Evolutionary conservation across 441 rosid genomes (phyloP).

Genomic region (Viola pubescens): DNA sequence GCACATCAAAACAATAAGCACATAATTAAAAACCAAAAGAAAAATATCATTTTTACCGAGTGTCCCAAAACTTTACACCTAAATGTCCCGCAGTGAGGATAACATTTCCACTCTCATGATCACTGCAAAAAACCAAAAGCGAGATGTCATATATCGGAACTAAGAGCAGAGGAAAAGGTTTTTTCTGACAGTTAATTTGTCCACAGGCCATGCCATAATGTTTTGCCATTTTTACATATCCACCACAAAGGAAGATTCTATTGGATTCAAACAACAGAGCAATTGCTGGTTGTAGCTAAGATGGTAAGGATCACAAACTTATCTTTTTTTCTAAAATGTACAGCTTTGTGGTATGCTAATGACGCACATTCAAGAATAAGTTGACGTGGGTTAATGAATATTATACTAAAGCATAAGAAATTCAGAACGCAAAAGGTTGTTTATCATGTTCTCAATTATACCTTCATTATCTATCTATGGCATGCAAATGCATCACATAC

Average conservation of each 20-base stretch:
- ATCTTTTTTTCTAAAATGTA: not conserved
- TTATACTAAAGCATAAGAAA: too few species aligned
- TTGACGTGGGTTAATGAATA: too few species aligned
- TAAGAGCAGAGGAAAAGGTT: conserved; percentile 3
- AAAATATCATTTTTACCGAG: conserved; percentile 44
- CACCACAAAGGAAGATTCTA: too few species aligned
- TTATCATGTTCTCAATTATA: too few species aligned
- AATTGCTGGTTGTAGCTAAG: not conserved
- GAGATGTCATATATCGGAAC: conserved; percentile 14
- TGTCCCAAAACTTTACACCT: conserved; percentile 88
- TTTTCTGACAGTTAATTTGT: too few species aligned
- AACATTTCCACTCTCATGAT: conserved; percentile 51
- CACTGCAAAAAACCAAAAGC: conserved; percentile 36
- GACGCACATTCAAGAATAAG: too few species aligned
- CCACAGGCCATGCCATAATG: too few species aligned
- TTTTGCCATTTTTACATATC: too few species aligned
- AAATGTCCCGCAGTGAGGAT: conserved; percentile 79
- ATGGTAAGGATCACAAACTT: not conserved
- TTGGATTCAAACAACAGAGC: too few species aligned
- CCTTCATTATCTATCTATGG: too few species aligned
- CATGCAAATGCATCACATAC: too few species aligned
- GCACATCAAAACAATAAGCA: conserved; percentile 1
- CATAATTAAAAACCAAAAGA: conserved; percentile 6
- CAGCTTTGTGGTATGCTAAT: not conserved
- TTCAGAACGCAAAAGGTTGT: too few species aligned